Base-by-base conservation (phyloP, 306 rosid genomes). In the Albizia julibrissin region DNA sequence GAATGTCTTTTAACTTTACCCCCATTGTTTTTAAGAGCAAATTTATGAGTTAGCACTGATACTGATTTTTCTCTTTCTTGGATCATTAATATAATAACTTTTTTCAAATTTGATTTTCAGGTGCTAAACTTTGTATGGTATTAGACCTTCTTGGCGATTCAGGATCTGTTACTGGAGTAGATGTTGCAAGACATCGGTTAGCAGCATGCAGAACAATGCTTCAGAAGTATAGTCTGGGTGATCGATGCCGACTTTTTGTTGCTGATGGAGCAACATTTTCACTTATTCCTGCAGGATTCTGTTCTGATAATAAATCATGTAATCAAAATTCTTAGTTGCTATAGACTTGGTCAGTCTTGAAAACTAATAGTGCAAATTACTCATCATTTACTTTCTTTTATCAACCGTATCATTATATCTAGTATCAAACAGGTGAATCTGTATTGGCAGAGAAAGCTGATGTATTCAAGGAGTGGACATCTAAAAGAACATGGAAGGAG, bases 111-210 rank as follows among this genome's bases (percentile, higher is more conserved):
- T 69, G 33, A 31, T 66, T 75, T 86, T 76, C 87, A 93, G 99
- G 98, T 85, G 99, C 99, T 79, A 93, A 95, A 84, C 92, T 95
- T 69, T 95, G 97, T 83, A 85, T 93, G 97, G 86, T 95, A 29
- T 77, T 87, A 12, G 93, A 93, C 84, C 91, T 93, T 89, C 92
- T 93, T 81, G n/a, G 91, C 40, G 89, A 91, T 78, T 83, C 85
- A 3, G 99, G 98, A 67, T 92, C 97, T 84, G 90, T 89, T 56
- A 91, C 97, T 44, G 99, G 92, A 8, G 94, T 95, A n/a, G 96
- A 92, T 87, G 94, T 90, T 83, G 93, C 98, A 79, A 88, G 92
- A 68, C 99, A 95, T 73, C 96, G 99, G 24, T 83, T 95, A 72
- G 96, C 93, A 0, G 97, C 97, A 3, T 93, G 97, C 79, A 93